These are phyloP conservation scores for Solanum clarkiae DNA, from an alignment of 257 asterid species.

Conservation along the genomic window DNA sequence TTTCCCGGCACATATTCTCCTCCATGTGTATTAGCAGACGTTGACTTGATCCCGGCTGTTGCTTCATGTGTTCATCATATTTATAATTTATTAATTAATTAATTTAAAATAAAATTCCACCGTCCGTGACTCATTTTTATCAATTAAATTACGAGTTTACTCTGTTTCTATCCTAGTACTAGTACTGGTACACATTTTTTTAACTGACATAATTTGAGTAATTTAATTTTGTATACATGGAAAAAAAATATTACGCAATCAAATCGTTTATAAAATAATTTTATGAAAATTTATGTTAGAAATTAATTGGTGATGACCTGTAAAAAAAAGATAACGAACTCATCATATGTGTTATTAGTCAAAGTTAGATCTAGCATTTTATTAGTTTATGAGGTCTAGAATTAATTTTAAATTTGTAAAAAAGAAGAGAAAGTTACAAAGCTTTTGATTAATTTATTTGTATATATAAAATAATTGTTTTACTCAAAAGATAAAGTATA, in stretches of 20 bases:
- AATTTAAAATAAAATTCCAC: not conserved
- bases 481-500: not conserved
- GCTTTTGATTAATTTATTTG: not conserved
- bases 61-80: not conserved
- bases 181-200: not conserved
- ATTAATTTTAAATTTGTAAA: not conserved
- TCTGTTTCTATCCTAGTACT: not conserved
- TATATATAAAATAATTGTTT: not conserved
- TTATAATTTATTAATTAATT: not conserved
- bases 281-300: not conserved
- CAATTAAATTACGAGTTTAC: not conserved
- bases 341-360: not conserved
- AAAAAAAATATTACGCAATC: not conserved
- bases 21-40: not conserved
- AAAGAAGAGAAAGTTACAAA: not conserved
- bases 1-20: not conserved
- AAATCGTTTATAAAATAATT: not conserved
- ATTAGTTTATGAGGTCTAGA: not conserved
- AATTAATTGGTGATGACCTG: not conserved
- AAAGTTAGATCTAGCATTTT: not conserved
- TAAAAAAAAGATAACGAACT: not conserved
- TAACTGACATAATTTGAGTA: not conserved
- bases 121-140: not conserved
- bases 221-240: not conserved
- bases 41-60: not conserved